A percentile compares a stretch with the other conserved stretches of the same genome.
These are phyloP conservation scores for Pyricularia sp. DNA, from an alignment of 2,329 filamentous ascomycete genomes.

Conservation along the genomic window DNA sequence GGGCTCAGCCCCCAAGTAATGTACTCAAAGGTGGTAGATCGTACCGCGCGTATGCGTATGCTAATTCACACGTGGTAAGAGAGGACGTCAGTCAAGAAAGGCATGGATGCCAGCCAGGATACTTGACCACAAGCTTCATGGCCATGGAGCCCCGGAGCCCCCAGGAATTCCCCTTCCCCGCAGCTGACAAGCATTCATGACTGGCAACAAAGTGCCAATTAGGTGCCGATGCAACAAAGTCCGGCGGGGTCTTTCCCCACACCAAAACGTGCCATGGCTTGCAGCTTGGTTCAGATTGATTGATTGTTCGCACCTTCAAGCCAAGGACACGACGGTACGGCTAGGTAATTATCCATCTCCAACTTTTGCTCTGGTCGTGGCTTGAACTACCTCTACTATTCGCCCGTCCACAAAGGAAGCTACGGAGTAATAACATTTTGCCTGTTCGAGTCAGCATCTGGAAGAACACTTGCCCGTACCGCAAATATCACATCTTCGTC, in stretches of 20 bases:
- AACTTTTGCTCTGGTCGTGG: background rate
- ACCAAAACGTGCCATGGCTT: background rate
- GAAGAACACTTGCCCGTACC: background rate
- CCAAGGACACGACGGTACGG: too few relatives aligned
- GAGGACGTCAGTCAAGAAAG: too few relatives aligned
- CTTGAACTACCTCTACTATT: background rate
- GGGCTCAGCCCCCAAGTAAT: too few relatives aligned
- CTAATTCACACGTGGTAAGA: too few relatives aligned
- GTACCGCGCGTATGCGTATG: too few relatives aligned
- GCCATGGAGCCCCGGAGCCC: too few relatives aligned
- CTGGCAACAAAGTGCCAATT: too few relatives aligned
- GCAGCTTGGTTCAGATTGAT: background rate
- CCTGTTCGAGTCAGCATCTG: background rate
- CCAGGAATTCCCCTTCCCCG: background rate
- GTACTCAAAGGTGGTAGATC: too few relatives aligned
- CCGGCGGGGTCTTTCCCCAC: background rate
- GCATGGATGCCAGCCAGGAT: too few relatives aligned
- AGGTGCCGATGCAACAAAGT: background rate
- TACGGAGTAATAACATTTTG: too few relatives aligned
- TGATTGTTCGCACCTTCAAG: background rate
- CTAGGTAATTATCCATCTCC: background rate
- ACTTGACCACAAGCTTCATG: too few relatives aligned
- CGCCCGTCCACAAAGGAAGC: background rate
- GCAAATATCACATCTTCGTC: background rate
- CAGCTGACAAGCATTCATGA: background rate